Evolutionary conservation across 2,329 filamentous ascomycete genomes (phyloP), one percentile per base, ranked within the genome.

Genomic region (Hypoxylon sp.): DNA sequence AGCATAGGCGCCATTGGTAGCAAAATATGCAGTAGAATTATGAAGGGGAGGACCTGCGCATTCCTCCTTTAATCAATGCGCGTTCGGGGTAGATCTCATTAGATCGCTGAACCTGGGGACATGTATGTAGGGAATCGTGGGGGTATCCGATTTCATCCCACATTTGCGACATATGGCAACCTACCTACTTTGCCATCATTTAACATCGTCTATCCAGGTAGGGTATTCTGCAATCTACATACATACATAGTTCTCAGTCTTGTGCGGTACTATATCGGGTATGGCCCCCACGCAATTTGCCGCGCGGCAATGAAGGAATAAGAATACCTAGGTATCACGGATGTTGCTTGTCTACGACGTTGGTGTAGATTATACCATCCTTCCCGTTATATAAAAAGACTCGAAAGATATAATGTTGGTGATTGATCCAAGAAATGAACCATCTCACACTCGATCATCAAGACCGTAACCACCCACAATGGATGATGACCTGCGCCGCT

Each of bases 251-350:
- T 26, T 42, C 24, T 49, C 22, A 26, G 44, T 46, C n/a, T 22
- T 60, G 40, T n/a, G n/a, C n/a, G n/a, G n/a, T 33, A n/a, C 50
- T 61, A 32, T 60, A 61, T 61, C 56, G 46, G 56, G 61, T 55
- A 61, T 52, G 49, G 57, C 28, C 52, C 52, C 46, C 38, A 61
- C 55, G 55, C 57, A 60, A 45, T 67, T 67, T 69, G 51, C 67
- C 67, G 67, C 67, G 67, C 67, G 67, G 67, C 51, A 69, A 64
- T 48, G 61, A 49, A 44, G 40, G 46, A 66, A 24, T 53, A 20
- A 51, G 48, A 28, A 54, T 50, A 59, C 3, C 24, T 26, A 26
- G 14, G 16, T 49, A 45, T 52, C 33, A 36, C 20, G n/a, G 33
- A 36, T 18, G 20, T 57, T 14, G 24, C 49, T 24, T 18, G 22